Evolutionary conservation across 2,329 filamentous ascomycete species (phyloP), one percentile per base, ranked within the genome.

Genomic region (Byssoonygena ceratinophila): DNA sequence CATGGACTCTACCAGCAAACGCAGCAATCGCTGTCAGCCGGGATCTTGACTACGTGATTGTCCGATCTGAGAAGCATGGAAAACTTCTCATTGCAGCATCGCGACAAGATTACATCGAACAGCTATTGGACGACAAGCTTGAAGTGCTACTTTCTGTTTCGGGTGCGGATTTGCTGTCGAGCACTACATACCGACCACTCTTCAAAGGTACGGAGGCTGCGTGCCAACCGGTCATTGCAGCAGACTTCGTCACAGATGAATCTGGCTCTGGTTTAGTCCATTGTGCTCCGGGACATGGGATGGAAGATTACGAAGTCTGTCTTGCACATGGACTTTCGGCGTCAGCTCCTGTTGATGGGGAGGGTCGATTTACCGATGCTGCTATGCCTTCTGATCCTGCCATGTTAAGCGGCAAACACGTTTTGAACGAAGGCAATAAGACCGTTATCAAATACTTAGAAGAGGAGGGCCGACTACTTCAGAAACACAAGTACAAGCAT

Each of bases 181-280:
- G 69, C 23, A 73, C 77, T 23, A 73, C 77, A 34, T 95, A 95
- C 64, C 73, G 71, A 34, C 87, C 92, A 61, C 77, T 80, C 14
- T 79, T 95, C 54, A 81, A 81, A 27, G 81, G 79, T 1, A 68
- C 71, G 3, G 65, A 71, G 16, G 78, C 82, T 3, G 68, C 74
- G 5, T 59, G 71, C 0, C 86, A 89, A 57, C 81, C 82, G 0
- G 75, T 98, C 25, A 79, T 97, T 43, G 80, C 87, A 57, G 92
- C 88, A 2, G 82, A 88, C 55, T 97, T 96, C 63, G 92, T 98
- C 11, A 87, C 89, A 1, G 81, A 85, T 0, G 82, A 85, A 23
- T 94, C 91, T n/a, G 92, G 92, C 47, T 89, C 91, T 22, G 92
- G 92, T 9, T 74, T 98, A n/a, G 92, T 98, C 29, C 92, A 98